Percentiles rank a stretch among this genome's conserved stretches.
Conservation (phyloP, 1,139 yeast species). For the Debaryomycetaceae sp. region DNA sequence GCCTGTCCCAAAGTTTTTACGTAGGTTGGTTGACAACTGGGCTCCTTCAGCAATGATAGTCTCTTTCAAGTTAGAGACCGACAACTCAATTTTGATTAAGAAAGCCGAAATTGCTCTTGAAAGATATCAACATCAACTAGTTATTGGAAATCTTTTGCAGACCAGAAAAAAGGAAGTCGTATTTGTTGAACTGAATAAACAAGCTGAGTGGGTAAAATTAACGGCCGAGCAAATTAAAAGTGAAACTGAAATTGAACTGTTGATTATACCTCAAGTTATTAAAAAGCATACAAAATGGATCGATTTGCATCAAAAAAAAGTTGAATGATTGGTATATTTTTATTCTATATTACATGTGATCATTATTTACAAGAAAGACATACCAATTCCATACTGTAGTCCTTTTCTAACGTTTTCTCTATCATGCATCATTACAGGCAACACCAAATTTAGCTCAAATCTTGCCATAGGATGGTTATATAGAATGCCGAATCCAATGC, state of each 20-base stretch:
- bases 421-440: slow-evolving; percentile 67
- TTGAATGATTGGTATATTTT: background rate
- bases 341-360: slow-evolving; percentile 2
- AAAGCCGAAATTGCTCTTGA: slow-evolving; percentile 79
- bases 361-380: slow-evolving; percentile 61
- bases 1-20: slow-evolving; percentile 92
- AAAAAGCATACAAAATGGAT: slow-evolving; percentile 64
- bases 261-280: slow-evolving; percentile 75
- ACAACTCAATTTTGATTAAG: slow-evolving; percentile 58
- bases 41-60: slow-evolving; percentile 94
- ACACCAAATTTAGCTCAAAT: slow-evolving; percentile 80
- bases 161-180: slow-evolving; percentile 86
- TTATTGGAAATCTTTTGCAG: slow-evolving; percentile 89
- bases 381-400: slow-evolving; percentile 88
- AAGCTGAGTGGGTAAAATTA: slow-evolving; percentile 51
- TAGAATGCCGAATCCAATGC: slow-evolving; percentile 73
- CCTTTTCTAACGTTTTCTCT: slow-evolving; percentile 79
- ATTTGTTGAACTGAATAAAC: slow-evolving; percentile 60
- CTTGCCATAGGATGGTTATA: slow-evolving; percentile 88
- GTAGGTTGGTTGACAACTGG: slow-evolving; percentile 89
- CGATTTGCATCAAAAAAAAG: slow-evolving; percentile 6
- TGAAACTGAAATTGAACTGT: slow-evolving; percentile 62
- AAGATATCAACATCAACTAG: slow-evolving; percentile 88
- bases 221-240: slow-evolving; percentile 35
- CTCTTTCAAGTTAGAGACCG: slow-evolving; percentile 93